Conservation (phyloP, 805 yeast species). For the Candida gorgasii region DNA sequence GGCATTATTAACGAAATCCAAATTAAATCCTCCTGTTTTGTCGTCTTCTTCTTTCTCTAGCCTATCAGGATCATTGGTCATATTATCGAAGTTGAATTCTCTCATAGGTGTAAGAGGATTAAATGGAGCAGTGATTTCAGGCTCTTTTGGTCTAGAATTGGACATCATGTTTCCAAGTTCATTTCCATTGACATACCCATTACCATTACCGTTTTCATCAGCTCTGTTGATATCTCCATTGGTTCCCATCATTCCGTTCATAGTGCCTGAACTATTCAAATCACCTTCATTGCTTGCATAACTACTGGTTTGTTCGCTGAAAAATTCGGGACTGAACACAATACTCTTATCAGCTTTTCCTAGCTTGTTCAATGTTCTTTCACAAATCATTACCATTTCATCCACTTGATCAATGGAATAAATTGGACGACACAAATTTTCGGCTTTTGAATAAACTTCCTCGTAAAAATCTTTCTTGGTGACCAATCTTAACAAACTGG, state of each 20-base stretch:
- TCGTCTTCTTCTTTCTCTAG: not conserved
- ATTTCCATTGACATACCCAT: too few species aligned
- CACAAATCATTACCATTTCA: slow-evolving; percentile 29
- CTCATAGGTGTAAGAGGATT: slow-evolving; percentile 7
- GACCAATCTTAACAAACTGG: slow-evolving; percentile 29
- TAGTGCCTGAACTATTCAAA: not conserved
- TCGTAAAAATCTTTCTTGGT: slow-evolving; percentile 32
- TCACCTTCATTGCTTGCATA: not conserved
- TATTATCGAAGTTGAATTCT: slow-evolving; percentile 8
- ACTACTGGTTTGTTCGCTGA: slow-evolving; percentile 4
- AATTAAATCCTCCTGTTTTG: slow-evolving; percentile 10
- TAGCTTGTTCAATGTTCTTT: slow-evolving; percentile 23
- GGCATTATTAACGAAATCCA: slow-evolving; percentile 24
- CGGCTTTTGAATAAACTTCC: slow-evolving; percentile 19
- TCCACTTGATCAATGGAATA: slow-evolving; percentile 24
- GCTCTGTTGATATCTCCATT: too few species aligned
- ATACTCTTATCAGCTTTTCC: slow-evolving; percentile 18
- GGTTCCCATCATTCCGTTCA: too few species aligned
- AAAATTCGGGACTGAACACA: slow-evolving; percentile 15
- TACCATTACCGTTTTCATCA: not conserved
- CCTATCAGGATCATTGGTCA: not conserved
- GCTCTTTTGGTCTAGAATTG: not conserved
- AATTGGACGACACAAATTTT: slow-evolving; percentile 13
- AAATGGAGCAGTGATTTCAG: slow-evolving; percentile 11
- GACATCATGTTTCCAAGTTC: too few species aligned